Percentiles rank a stretch among this genome's conserved stretches.
Evolutionary conservation across 495 filamentous ascomycete species (phyloP).

Genomic region (Xylaria nigripes): DNA sequence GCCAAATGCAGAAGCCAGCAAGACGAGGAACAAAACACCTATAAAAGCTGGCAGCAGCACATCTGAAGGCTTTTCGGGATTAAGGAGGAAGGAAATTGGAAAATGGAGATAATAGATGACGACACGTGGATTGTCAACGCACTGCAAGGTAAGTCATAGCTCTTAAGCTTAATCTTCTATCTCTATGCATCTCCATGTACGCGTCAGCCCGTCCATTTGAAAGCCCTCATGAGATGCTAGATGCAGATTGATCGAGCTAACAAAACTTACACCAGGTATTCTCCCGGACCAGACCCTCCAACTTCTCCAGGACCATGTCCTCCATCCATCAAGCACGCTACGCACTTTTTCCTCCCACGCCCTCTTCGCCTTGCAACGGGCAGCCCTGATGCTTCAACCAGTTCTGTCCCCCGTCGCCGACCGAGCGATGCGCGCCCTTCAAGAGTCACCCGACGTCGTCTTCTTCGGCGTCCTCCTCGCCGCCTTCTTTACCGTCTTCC

Average conservation of each 20-base stretch:
- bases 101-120: conserved; percentile 16
- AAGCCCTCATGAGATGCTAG: not conserved
- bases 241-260: too few species aligned
- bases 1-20: not conserved
- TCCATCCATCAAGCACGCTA: conserved; percentile 27
- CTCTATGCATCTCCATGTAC: not conserved
- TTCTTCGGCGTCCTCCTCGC: conserved; percentile 45
- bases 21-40: not conserved
- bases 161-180: not conserved
- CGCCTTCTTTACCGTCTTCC: conserved; percentile 52
- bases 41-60: not conserved
- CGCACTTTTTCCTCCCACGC: conserved; percentile 28
- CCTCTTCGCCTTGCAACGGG: conserved; percentile 25
- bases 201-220: not conserved
- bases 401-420: conserved; percentile 43
- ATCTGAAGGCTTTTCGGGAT: not conserved
- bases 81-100: not conserved
- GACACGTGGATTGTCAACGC: conserved; percentile 19
- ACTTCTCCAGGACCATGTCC: conserved; percentile 31
- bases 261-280: conserved; percentile 23
- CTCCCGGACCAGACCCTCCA: conserved; percentile 32
- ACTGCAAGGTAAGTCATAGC: conserved; percentile 17
- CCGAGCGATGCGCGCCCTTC: conserved; percentile 29
- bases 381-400: conserved; percentile 7
- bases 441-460: conserved; percentile 51